Conservation (phyloP, 2,329 filamentous ascomycete species). For the Colletotrichum higginsianum region DNA sequence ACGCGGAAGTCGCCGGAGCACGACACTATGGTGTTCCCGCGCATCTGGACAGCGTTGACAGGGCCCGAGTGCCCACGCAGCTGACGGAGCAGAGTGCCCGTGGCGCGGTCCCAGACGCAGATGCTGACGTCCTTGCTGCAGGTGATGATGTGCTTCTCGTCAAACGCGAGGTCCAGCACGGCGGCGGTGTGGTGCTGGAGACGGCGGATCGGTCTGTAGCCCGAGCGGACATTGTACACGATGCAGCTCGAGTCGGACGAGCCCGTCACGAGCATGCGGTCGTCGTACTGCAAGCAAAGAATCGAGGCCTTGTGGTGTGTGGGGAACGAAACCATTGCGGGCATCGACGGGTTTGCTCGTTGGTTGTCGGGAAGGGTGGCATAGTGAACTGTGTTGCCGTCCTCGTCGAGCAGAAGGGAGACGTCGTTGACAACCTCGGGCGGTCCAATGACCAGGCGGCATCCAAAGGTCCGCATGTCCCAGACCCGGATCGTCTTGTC, state of each 20-base stretch:
- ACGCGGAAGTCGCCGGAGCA: constrained; percentile 95
- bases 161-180: constrained; percentile 94
- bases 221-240: constrained; percentile 85
- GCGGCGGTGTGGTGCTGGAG: constrained; percentile 86
- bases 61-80: constrained; percentile 90
- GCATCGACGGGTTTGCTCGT: constrained; percentile 62
- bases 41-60: constrained; percentile 96
- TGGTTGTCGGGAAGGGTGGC: constrained; percentile 68
- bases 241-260: constrained; percentile 95
- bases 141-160: constrained; percentile 92
- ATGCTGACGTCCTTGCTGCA: constrained; percentile 97
- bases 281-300: constrained; percentile 94
- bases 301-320: constrained; percentile 92
- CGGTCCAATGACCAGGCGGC: constrained; percentile 88
- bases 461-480: constrained; percentile 92
- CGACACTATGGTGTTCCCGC: constrained; percentile 92
- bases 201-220: constrained; percentile 85
- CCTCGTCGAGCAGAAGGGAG: constrained; percentile 65
- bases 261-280: constrained; percentile 92
- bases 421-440: constrained; percentile 72
- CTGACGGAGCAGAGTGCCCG: constrained; percentile 81
- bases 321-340: constrained; percentile 70
- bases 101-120: constrained; percentile 92
- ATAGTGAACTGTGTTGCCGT: constrained; percentile 68
- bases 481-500: constrained; percentile 97